A percentile compares a stretch with the other conserved stretches of the same genome.
phyloP scores from a whole-genome alignment of 805 yeast genomes.

The Yarrowia osloensis region DNA sequence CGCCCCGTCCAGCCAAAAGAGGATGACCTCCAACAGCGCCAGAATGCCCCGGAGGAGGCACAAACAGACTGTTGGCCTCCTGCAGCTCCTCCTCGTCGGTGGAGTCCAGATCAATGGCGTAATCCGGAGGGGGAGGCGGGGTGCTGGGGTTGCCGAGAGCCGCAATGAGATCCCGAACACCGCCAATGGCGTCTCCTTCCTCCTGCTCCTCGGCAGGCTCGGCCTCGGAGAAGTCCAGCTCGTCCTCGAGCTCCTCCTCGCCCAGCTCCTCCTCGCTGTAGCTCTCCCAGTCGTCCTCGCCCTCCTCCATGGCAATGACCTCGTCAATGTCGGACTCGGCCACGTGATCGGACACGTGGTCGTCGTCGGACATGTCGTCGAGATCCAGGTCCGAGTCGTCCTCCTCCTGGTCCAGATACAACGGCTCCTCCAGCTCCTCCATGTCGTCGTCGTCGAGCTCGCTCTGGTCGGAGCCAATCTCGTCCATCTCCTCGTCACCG shows the following conservation, averaged over 20 bases:
- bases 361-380: constrained; percentile 27
- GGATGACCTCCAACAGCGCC: constrained; percentile 8
- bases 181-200: neutral
- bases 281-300: constrained; percentile 29
- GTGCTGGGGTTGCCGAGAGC: constrained; percentile 24
- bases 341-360: constrained; percentile 18
- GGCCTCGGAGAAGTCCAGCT: constrained; percentile 23
- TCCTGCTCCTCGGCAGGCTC: constrained; percentile 21
- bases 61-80: constrained; percentile 17
- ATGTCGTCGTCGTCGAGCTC: constrained; percentile 29
- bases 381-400: constrained; percentile 5
- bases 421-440: constrained; percentile 22
- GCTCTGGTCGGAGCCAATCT: constrained; percentile 8
- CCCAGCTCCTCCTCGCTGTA: constrained; percentile 6
- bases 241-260: constrained; percentile 15
- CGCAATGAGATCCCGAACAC: constrained; percentile 7
- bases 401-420: constrained; percentile 18
- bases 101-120: constrained; percentile 10
- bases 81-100: constrained; percentile 18
- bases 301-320: constrained; percentile 25
- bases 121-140: constrained; percentile 18
- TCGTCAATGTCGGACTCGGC: constrained; percentile 24
- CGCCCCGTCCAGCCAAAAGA: neutral
- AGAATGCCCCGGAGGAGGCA: constrained; percentile 9
- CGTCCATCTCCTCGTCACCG: constrained; percentile 28